phyloP scores from a whole-genome alignment of 306 rosid species.

The Dryas octopetala region DNA sequence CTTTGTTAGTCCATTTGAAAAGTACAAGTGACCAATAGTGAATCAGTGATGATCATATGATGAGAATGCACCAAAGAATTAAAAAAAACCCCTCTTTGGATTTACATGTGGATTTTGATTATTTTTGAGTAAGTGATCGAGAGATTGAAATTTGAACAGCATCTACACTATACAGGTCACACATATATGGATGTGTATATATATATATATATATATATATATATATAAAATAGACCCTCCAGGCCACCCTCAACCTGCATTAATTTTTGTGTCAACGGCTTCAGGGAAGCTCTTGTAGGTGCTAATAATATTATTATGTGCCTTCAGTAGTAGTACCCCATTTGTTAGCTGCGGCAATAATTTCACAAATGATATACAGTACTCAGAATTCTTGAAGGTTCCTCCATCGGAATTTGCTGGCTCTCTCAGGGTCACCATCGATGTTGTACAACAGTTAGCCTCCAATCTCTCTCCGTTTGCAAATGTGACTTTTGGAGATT shows the following conservation, averaged over 20 bases:
- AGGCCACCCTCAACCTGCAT: no score
- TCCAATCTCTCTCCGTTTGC: conserved; percentile 53
- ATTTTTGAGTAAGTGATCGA: no score
- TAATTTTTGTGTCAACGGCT: conserved; percentile 28
- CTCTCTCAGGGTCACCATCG: conserved; percentile 37
- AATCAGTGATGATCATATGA: no score
- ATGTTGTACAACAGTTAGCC: conserved; percentile 23
- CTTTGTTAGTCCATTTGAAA: no score
- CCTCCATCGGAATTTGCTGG: conserved; percentile 37
- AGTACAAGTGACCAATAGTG: no score
- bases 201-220: no score
- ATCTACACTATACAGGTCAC: no score
- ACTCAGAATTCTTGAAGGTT: conserved; percentile 42
- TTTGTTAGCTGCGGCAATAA: background rate
- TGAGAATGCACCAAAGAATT: no score
- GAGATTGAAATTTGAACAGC: no score
- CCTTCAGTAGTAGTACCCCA: background rate
- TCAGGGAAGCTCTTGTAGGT: conserved; percentile 12
- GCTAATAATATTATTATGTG: conserved; percentile 6
- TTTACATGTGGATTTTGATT: no score
- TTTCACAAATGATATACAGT: background rate
- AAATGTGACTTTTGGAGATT: conserved; percentile 30
- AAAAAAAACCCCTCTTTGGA: no score
- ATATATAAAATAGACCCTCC: background rate
- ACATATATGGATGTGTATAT: background rate